A percentile compares a stretch with the other conserved stretches of the same genome.
These are phyloP conservation scores for Kingdonia uniflora DNA, from an alignment of 164 flowering plant genomes.

Conservation along the genomic window DNA sequence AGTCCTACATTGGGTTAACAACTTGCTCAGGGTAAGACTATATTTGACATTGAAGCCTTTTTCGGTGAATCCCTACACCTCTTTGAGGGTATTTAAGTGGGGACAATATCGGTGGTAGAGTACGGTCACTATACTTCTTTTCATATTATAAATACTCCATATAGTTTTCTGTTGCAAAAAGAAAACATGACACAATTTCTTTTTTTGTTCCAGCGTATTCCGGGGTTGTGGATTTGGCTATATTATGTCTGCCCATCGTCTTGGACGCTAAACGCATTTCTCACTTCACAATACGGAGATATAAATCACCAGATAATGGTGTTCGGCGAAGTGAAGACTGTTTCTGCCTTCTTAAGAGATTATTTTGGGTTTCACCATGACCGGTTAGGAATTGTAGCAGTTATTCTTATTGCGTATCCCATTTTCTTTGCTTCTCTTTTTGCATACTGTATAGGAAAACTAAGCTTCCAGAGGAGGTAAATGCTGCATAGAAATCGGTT, in stretches of 20 bases:
- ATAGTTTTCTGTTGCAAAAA: too few relatives aligned
- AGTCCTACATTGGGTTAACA: too few relatives aligned
- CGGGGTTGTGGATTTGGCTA: slow-evolving; percentile 55
- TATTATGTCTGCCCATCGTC: slow-evolving; percentile 33
- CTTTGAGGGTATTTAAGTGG: too few relatives aligned
- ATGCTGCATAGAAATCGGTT: background rate
- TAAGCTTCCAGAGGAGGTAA: slow-evolving; percentile 34
- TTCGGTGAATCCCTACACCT: too few relatives aligned
- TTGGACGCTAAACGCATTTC: slow-evolving; percentile 37
- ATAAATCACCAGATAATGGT: slow-evolving; percentile 14
- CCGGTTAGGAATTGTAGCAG: slow-evolving; percentile 16
- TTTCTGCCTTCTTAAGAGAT: slow-evolving; percentile 18
- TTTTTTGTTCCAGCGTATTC: slow-evolving; percentile 38
- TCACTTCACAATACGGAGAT: slow-evolving; percentile 53
- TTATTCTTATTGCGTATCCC: slow-evolving; percentile 17
- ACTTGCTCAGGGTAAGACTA: too few relatives aligned
- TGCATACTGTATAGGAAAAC: slow-evolving; percentile 23
- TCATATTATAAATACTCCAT: too few relatives aligned
- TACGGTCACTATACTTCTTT: too few relatives aligned
- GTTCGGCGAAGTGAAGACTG: slow-evolving; percentile 20
- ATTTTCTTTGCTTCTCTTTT: slow-evolving; percentile 23
- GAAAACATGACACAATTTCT: too few relatives aligned
- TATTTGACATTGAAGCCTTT: too few relatives aligned
- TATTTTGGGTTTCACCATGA: slow-evolving; percentile 22
- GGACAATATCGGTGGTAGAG: too few relatives aligned